phyloP scores from a whole-genome alignment of 2,329 filamentous ascomycete genomes.

The Colletotrichum melonis region DNA sequence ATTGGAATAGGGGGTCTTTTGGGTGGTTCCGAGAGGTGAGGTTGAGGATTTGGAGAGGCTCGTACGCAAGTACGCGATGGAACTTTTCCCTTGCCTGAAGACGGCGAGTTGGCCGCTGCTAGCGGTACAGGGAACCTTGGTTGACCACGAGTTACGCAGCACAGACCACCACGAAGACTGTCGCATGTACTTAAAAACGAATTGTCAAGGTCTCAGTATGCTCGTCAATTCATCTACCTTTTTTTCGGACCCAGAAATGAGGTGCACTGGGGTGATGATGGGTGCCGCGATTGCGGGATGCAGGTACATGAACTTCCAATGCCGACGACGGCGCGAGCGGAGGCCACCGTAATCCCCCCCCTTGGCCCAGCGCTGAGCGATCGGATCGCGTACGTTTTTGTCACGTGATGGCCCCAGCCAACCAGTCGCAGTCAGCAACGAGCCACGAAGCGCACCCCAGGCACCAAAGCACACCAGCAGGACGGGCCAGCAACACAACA shows the following conservation, averaged over 20 bases:
- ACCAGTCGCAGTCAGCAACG: slow-evolving; percentile 18
- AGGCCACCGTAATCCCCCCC: slow-evolving; percentile 30
- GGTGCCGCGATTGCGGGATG: slow-evolving; percentile 17
- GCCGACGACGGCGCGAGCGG: slow-evolving; percentile 32
- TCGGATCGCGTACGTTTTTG: slow-evolving; percentile 24
- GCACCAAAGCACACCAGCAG: background rate
- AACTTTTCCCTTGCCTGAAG: slow-evolving; percentile 36
- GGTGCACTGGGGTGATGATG: slow-evolving; percentile 22
- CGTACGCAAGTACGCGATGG: slow-evolving; percentile 40
- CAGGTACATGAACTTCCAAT: slow-evolving; percentile 35
- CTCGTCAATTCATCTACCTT: background rate
- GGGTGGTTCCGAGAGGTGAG: slow-evolving; percentile 66
- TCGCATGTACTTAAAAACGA: slow-evolving; percentile 17
- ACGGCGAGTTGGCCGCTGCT: slow-evolving; percentile 30
- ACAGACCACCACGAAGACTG: background rate
- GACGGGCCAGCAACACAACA: background rate
- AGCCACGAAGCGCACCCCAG: slow-evolving; percentile 5
- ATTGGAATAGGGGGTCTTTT: slow-evolving; percentile 59
- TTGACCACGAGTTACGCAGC: background rate
- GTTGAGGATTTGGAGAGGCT: slow-evolving; percentile 60
- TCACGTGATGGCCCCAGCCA: slow-evolving; percentile 17
- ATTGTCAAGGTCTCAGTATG: background rate
- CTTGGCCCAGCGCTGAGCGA: slow-evolving; percentile 22
- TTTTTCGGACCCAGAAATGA: slow-evolving; percentile 31
- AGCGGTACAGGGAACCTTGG: slow-evolving; percentile 30